A percentile compares a stretch with the other conserved stretches of the same genome.
Evolutionary conservation across 768 basidiomycete species (phyloP).

Genomic region (Leccinum fibrillosum): DNA sequence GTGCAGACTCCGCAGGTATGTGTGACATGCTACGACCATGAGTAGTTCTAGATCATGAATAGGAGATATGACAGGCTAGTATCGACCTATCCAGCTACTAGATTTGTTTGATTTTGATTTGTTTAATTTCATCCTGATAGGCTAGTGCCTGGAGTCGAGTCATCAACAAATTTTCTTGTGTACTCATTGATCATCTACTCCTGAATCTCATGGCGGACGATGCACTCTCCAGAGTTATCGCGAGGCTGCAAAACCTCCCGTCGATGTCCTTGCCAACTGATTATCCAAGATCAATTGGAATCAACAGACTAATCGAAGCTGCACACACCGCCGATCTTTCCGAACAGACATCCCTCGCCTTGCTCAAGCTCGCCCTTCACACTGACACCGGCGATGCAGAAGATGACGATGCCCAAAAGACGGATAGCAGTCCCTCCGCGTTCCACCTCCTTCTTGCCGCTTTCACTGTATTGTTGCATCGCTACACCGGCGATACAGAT

Average conservation of each 20-base stretch:
- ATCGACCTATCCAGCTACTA: background rate
- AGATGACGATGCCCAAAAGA: conserved; percentile 45
- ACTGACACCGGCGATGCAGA: conserved; percentile 50
- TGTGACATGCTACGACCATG: too few species aligned
- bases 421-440: conserved; percentile 59
- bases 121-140: background rate
- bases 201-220: conserved; percentile 4
- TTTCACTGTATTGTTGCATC: conserved; percentile 85
- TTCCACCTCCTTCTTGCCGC: conserved; percentile 93
- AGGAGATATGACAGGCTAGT: too few species aligned
- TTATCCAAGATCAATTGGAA: conserved; percentile 79
- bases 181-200: background rate
- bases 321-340: conserved; percentile 70
- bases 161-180: conserved; percentile 6
- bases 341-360: conserved; percentile 67
- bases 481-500: conserved; percentile 95
- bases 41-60: too few species aligned
- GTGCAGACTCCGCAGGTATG: too few species aligned
- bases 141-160: conserved; percentile 1
- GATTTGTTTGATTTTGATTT: background rate
- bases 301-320: conserved; percentile 81
- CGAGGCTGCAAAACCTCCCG: conserved; percentile 76
- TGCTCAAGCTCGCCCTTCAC: conserved; percentile 80
- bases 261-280: conserved; percentile 93
- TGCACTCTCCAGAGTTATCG: conserved; percentile 51